Percentiles rank a stretch among this genome's conserved stretches.
These are phyloP conservation scores for Beta vulgaris DNA, from an alignment of 148 eudicot genomes.

Conservation along the genomic window DNA sequence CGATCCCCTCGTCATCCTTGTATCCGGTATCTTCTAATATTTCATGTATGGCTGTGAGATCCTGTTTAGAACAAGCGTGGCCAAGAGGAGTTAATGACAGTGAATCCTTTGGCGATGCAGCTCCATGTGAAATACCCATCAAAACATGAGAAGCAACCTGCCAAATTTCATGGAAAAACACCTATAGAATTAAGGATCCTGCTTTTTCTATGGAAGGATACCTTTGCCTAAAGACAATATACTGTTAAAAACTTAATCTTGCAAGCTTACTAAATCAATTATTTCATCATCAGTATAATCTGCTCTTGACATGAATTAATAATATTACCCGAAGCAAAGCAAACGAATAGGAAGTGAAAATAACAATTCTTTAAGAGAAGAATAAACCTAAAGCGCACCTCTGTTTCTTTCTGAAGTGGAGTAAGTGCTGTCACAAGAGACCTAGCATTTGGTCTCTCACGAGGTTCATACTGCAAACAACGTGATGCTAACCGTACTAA, in stretches of 20 bases:
- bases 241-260: neutral
- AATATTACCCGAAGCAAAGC: neutral
- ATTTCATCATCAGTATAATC: neutral
- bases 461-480: constrained; percentile 81
- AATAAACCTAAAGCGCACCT: constrained; percentile 36
- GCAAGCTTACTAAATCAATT: neutral
- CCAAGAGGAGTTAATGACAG: constrained; percentile 60
- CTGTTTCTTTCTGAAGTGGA: constrained; percentile 76
- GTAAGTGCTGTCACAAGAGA: constrained; percentile 58
- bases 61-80: constrained; percentile 71
- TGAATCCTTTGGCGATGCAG: constrained; percentile 44
- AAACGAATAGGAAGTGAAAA: neutral
- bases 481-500: constrained; percentile 73
- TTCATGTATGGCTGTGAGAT: constrained; percentile 80
- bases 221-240: neutral
- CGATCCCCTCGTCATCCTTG: constrained; percentile 73
- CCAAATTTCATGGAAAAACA: constrained; percentile 17
- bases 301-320: neutral
- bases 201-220: neutral
- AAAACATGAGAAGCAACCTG: constrained; percentile 81
- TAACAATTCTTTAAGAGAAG: neutral
- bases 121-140: constrained; percentile 59
- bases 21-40: constrained; percentile 66
- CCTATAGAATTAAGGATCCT: neutral
- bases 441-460: constrained; percentile 78